Evolutionary conservation across 495 filamentous ascomycete genomes (phyloP).

Genomic region (Tuber microsphaerosporum): DNA sequence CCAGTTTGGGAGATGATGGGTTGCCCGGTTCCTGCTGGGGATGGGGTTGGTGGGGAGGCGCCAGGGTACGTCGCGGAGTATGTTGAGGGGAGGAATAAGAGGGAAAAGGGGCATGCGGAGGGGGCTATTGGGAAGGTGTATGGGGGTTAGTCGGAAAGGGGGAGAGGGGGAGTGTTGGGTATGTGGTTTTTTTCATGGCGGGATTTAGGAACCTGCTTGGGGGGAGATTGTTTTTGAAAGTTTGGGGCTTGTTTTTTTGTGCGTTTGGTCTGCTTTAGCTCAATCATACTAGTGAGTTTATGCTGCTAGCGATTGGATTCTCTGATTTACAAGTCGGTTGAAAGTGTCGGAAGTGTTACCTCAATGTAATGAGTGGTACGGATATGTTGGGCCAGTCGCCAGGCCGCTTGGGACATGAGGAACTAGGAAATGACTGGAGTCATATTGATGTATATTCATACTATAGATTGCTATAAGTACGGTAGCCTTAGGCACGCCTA

Average conservation of each 20-base stretch:
- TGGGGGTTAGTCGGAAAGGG: neutral
- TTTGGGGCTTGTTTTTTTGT: neutral
- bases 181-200: neutral
- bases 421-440: no score
- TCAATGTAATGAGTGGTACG: no score
- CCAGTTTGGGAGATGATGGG: constrained; percentile 62
- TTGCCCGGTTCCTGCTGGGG: constrained; percentile 58
- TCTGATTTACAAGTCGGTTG: neutral
- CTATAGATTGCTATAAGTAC: no score
- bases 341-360: no score
- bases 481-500: no score
- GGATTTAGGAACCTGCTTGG: neutral
- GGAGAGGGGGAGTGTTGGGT: neutral
- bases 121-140: constrained; percentile 42
- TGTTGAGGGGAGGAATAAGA: constrained; percentile 51
- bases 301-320: neutral
- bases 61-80: constrained; percentile 61
- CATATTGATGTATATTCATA: no score
- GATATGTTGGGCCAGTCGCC: no score
- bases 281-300: no score
- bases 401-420: no score
- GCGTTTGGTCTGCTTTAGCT: neutral
- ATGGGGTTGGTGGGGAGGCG: constrained; percentile 54
- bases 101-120: constrained; percentile 50
- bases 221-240: neutral